A percentile compares a stretch with the other conserved stretches of the same genome.
phyloP scores from a whole-genome alignment of 2,329 filamentous ascomycete species.

The Fusarium penzigii region DNA sequence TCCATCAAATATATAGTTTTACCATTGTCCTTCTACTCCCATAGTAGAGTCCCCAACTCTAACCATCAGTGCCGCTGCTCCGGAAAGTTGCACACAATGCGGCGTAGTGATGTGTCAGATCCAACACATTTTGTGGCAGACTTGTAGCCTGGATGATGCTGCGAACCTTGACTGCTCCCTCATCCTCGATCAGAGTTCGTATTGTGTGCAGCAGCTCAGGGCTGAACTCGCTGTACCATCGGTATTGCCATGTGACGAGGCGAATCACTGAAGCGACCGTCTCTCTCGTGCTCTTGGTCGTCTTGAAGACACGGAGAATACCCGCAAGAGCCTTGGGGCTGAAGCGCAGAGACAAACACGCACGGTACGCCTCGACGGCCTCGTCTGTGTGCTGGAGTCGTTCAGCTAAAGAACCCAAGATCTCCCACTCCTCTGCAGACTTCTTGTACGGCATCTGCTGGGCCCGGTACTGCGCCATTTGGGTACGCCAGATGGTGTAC shows the following conservation, averaged over 20 bases:
- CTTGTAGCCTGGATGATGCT: conserved; percentile 97
- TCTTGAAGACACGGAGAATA: conserved; percentile 77
- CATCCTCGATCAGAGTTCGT: conserved; percentile 91
- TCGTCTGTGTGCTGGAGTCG: conserved; percentile 90
- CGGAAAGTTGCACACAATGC: conserved; percentile 92
- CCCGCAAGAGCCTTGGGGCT: conserved; percentile 90
- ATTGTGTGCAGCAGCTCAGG: conserved; percentile 86
- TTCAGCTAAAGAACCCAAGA: conserved; percentile 88
- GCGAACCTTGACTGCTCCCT: conserved; percentile 94
- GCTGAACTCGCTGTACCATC: conserved; percentile 99
- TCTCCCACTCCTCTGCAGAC: conserved; percentile 97
- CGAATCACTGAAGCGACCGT: conserved; percentile 85
- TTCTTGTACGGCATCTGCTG: conserved; percentile 97
- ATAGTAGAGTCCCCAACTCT: conserved; percentile 23
- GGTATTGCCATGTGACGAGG: conserved; percentile 95
- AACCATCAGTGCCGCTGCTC: conserved; percentile 89
- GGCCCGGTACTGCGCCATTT: conserved; percentile 92
- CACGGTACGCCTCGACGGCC: conserved; percentile 88
- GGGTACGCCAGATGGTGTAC: conserved; percentile 98
- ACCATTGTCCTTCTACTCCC: neutral
- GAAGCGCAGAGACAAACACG: conserved; percentile 84
- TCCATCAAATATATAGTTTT: neutral
- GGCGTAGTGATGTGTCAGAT: conserved; percentile 95
- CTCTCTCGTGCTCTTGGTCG: conserved; percentile 75
- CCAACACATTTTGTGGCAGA: conserved; percentile 87